A percentile compares a stretch with the other conserved stretches of the same genome.
phyloP scores from a whole-genome alignment of 2,329 filamentous ascomycete species.

The Xylariaceae sp. region DNA sequence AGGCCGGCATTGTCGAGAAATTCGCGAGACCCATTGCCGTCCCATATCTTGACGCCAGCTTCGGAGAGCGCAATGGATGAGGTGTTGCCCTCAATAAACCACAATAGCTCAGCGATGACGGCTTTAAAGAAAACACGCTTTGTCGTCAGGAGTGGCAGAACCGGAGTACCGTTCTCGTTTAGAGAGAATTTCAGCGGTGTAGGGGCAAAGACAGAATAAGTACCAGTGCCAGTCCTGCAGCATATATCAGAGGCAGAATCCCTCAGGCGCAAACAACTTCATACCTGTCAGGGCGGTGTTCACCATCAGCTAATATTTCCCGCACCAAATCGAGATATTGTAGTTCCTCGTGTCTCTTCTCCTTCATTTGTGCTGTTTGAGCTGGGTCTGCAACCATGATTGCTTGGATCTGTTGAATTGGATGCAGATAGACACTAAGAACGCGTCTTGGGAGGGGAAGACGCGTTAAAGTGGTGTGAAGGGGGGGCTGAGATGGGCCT shows the following conservation, averaged over 20 bases:
- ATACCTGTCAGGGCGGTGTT: conserved; percentile 83
- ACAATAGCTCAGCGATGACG: conserved; percentile 87
- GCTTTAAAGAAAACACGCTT: conserved; percentile 94
- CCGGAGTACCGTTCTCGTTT: conserved; percentile 54
- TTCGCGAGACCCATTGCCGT: conserved; percentile 88
- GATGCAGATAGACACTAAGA: too few relatives aligned
- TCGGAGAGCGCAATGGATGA: conserved; percentile 72
- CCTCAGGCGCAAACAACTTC: conserved; percentile 4
- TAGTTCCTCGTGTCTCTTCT: conserved; percentile 70
- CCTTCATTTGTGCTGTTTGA: background rate
- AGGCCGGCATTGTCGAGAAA: conserved; percentile 86
- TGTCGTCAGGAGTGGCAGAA: conserved; percentile 91
- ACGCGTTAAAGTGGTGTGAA: too few relatives aligned
- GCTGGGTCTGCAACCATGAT: background rate
- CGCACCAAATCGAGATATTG: conserved; percentile 91
- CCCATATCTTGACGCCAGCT: conserved; percentile 93
- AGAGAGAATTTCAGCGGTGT: conserved; percentile 82
- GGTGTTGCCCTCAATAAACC: conserved; percentile 87
- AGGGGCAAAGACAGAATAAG: conserved; percentile 83
- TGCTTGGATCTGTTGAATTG: conserved; percentile 4
- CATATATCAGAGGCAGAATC: background rate
- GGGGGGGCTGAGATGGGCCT: background rate
- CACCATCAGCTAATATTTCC: conserved; percentile 76
- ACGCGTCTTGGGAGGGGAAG: too few relatives aligned
- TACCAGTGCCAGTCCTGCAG: conserved; percentile 86